Conservation (phyloP, 2,329 filamentous ascomycete species). For the Lizonia empirigonia region DNA sequence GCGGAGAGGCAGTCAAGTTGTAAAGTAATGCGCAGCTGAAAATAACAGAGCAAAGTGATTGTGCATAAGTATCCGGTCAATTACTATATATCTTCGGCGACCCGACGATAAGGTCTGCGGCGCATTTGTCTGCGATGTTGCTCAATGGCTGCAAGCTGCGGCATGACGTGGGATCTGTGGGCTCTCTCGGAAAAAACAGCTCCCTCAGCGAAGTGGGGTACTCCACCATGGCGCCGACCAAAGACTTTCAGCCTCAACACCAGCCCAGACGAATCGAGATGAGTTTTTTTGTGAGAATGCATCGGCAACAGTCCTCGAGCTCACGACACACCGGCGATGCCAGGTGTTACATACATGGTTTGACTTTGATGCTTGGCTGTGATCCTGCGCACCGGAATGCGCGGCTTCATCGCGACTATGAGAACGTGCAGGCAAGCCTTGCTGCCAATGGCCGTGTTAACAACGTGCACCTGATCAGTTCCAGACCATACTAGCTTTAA, state of each 20-base stretch:
- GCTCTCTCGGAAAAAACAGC: conserved; percentile 2
- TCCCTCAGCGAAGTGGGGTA: conserved; percentile 11
- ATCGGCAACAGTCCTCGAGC: neutral
- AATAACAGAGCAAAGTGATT: neutral
- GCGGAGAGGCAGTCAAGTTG: neutral
- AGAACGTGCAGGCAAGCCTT: conserved; percentile 3
- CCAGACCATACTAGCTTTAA: conserved; percentile 1
- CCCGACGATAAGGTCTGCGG: conserved; percentile 15
- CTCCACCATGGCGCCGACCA: conserved; percentile 5
- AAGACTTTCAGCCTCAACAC: conserved; percentile 18
- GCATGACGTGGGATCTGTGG: conserved; percentile 17
- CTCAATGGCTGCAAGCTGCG: conserved; percentile 14
- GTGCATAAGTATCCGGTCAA: conserved; percentile 4
- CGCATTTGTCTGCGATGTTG: conserved; percentile 3
- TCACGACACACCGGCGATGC: neutral
- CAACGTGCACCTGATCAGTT: neutral
- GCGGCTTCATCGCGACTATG: neutral
- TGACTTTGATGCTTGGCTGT: neutral
- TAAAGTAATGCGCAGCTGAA: neutral
- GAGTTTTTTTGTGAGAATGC: neutral
- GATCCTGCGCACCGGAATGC: neutral
- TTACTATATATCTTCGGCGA: conserved; percentile 14
- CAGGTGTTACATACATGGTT: neutral
- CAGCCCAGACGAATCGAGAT: conserved; percentile 9
- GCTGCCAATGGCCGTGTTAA: conserved; percentile 2